Conservation (phyloP, 2,329 filamentous ascomycete genomes). For the Ceratocystis papillata region DNA sequence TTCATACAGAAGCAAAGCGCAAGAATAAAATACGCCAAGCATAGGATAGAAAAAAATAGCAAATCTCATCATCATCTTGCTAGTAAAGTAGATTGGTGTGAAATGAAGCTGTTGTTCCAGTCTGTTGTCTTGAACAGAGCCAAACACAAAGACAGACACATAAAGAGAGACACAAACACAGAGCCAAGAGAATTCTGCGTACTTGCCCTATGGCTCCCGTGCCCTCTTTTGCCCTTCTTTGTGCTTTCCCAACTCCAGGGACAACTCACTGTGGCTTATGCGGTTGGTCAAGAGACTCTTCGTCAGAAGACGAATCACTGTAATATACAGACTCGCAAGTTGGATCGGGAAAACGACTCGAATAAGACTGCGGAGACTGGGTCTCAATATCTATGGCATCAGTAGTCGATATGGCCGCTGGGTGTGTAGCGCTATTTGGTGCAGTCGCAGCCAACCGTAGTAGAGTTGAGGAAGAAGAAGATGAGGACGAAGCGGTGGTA, state of each 20-base stretch:
- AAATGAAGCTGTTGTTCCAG: no score
- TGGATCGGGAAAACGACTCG: conserved; percentile 17
- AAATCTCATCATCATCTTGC: no score
- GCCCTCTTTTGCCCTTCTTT: background rate
- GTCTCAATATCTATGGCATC: conserved; percentile 1
- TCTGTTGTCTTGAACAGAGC: no score
- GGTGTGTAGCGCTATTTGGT: conserved; percentile 8
- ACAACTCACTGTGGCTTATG: conserved; percentile 14
- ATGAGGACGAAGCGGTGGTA: no score
- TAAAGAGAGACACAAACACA: no score
- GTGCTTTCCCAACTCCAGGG: background rate
- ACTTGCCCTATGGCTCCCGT: background rate
- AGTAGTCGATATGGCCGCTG: background rate
- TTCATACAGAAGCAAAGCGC: no score
- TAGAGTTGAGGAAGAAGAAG: background rate
- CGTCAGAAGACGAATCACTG: conserved; percentile 21
- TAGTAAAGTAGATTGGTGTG: no score
- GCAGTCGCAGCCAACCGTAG: background rate
- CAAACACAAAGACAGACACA: no score
- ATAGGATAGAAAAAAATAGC: no score
- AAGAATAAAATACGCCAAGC: no score
- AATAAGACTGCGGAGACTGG: conserved; percentile 17
- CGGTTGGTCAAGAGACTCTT: conserved; percentile 17
- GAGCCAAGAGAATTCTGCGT: background rate
- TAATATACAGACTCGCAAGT: conserved; percentile 18